phyloP scores from a whole-genome alignment of 169 alveolate genomes.

The Plasmodium coatneyi region DNA sequence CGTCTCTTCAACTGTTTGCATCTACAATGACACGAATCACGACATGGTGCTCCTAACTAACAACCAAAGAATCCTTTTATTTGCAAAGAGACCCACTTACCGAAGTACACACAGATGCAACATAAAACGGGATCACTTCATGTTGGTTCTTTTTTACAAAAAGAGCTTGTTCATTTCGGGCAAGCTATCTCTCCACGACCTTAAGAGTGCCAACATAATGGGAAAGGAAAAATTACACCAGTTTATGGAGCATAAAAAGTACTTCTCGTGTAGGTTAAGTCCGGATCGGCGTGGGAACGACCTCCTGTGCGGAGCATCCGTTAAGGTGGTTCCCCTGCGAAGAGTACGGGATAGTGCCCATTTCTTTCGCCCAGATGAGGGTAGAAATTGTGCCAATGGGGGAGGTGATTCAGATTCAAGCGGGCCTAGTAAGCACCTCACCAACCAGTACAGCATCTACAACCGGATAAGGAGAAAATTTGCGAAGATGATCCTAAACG shows the following conservation, averaged over 20 bases:
- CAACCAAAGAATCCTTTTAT: not conserved
- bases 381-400: not conserved
- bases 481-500: constrained; percentile 11
- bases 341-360: not conserved
- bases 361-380: not conserved
- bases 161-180: constrained; percentile 10
- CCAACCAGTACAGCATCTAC: not conserved
- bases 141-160: constrained; percentile 34
- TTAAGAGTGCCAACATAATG: not conserved
- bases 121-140: not conserved
- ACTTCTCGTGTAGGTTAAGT: not conserved
- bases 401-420: not conserved
- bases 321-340: not conserved
- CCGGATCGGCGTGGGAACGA: not conserved
- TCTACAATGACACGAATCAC: constrained; percentile 30
- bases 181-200: not conserved
- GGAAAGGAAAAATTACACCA: not conserved
- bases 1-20: constrained; percentile 25
- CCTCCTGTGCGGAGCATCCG: not conserved
- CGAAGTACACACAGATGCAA: not conserved
- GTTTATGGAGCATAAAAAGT: not conserved
- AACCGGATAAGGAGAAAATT: constrained; percentile 3
- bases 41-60: constrained; percentile 37
- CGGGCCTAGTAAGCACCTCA: not conserved
- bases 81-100: constrained; percentile 28